phyloP scores from a whole-genome alignment of 2,329 filamentous ascomycete species.

The Ophiostoma sp. region DNA sequence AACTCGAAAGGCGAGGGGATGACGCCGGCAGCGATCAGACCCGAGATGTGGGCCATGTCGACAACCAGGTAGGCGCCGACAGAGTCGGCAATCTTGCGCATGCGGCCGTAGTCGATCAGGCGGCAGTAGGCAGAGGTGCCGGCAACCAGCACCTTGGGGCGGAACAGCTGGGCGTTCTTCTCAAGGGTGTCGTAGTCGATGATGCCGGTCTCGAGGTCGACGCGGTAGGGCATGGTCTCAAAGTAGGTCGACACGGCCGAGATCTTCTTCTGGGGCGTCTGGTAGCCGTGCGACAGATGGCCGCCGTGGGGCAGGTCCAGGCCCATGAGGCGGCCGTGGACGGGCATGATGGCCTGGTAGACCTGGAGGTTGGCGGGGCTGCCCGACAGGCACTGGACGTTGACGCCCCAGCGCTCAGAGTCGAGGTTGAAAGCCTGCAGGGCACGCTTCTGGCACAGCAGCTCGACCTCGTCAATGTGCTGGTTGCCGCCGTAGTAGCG shows the following conservation, averaged over 20 bases:
- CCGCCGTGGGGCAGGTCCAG: conserved; percentile 91
- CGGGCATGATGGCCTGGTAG: conserved; percentile 94
- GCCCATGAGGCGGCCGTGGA: conserved; percentile 95
- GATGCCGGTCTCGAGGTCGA: conserved; percentile 82
- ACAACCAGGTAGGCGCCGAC: conserved; percentile 92
- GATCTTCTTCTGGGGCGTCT: conserved; percentile 94
- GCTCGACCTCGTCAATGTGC: conserved; percentile 95
- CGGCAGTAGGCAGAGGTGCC: conserved; percentile 98
- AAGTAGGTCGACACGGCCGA: conserved; percentile 98
- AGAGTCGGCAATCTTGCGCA: conserved; percentile 91
- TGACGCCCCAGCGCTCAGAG: conserved; percentile 91
- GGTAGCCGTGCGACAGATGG: conserved; percentile 94
- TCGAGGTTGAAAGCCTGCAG: conserved; percentile 86
- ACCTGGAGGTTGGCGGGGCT: conserved; percentile 96
- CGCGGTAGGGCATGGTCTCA: conserved; percentile 94
- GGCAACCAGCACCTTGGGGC: conserved; percentile 92
- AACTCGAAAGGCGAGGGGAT: conserved; percentile 89
- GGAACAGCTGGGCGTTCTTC: conserved; percentile 84
- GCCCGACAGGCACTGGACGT: conserved; percentile 90
- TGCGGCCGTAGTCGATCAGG: conserved; percentile 91
- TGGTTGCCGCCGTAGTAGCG: conserved; percentile 99
- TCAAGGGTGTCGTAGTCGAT: conserved; percentile 95
- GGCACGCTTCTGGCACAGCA: conserved; percentile 89
- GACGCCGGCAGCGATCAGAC: conserved; percentile 85
- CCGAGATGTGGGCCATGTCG: conserved; percentile 98